Base-by-base conservation (phyloP, 2,329 filamentous ascomycete species). In the Parastagonospora avenae region DNA sequence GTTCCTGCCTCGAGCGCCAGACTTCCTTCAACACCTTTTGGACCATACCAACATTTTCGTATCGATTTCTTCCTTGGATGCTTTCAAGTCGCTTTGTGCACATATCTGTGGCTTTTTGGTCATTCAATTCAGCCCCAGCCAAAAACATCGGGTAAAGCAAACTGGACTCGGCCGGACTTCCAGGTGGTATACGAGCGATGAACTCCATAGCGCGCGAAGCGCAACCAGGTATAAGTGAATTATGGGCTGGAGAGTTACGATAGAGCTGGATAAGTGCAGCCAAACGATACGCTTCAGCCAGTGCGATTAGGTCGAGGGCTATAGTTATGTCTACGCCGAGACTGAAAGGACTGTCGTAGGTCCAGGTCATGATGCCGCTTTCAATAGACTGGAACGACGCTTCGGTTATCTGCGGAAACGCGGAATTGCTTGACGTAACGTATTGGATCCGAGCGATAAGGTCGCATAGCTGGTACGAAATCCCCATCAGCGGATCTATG, bases 401-500 rank as follows among this genome's bases (percentile, higher is more conserved):
- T 52, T 70, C 62, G 4, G 66, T 66, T 14, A 70, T 59, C 15
- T 65, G 58, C 1, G 68, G 70, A 44, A 72, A 73, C 2, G 69
- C 68, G 5, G 69, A 64, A 32, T 64, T 63, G n/a, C 62, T 52
- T 2, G 60, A 55, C n/a, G 60, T 67, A 2, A 73, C 61, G 36
- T 70, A 71, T 51, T 68, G 69, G 7, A 73, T 73, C 11, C 66
- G 63, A 19, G 62, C 64, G 39, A 72, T 71, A 4, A 71, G 57
- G 7, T 66, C 60, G 52, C 68, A 73, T 8, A 73, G 54, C 41
- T 71, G 61, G 42, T 72, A 72, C 4, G 64, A 62, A 7, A 73
- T 70, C 10, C 70, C 70, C 70, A 73, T 73, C 4, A 73, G 52
- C 2, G 70, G 70, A 42, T 73, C 70, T 27, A 73, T 68, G 2